phyloP scores from a whole-genome alignment of 192 early-diverging fungal species.

The Linnemannia zychae region DNA sequence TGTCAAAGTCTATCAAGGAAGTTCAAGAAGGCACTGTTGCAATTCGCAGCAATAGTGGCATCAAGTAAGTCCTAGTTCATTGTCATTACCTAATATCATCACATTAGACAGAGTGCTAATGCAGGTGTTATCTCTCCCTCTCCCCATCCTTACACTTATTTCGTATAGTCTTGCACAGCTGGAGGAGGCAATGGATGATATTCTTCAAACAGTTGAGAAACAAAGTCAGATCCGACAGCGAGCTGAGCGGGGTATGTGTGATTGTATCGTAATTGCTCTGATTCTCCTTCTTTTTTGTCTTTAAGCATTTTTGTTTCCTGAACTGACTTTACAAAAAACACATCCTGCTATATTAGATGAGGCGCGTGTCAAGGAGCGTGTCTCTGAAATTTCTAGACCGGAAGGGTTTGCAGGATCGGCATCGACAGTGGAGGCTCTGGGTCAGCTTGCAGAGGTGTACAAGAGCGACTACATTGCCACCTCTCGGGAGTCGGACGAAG shows the following conservation, averaged over 20 bases:
- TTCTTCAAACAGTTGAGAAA: conserved; percentile 40
- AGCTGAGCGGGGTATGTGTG: conserved; percentile 23
- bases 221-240: conserved; percentile 48
- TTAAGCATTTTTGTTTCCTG: neutral
- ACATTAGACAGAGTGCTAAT: neutral
- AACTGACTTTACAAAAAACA: neutral
- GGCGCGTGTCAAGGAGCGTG: conserved; percentile 16
- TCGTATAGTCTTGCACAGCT: conserved; percentile 41
- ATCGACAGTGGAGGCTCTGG: conserved; percentile 60
- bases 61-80: conserved; percentile 25
- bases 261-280: too few relatives aligned
- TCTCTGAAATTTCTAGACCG: conserved; percentile 31
- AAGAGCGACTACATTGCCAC: conserved; percentile 55
- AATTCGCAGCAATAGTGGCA: conserved; percentile 47
- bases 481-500: conserved; percentile 27
- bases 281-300: too few relatives aligned
- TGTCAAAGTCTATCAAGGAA: conserved; percentile 45
- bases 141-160: neutral
- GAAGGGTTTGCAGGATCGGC: conserved; percentile 32
- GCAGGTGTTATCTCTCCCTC: neutral
- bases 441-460: conserved; percentile 62
- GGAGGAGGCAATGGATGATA: conserved; percentile 45
- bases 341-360: conserved; percentile 23
- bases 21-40: conserved; percentile 51
- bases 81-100: neutral